Conservation (phyloP, 2,329 filamentous ascomycete genomes). For the Pseudogymnoascus sp. region DNA sequence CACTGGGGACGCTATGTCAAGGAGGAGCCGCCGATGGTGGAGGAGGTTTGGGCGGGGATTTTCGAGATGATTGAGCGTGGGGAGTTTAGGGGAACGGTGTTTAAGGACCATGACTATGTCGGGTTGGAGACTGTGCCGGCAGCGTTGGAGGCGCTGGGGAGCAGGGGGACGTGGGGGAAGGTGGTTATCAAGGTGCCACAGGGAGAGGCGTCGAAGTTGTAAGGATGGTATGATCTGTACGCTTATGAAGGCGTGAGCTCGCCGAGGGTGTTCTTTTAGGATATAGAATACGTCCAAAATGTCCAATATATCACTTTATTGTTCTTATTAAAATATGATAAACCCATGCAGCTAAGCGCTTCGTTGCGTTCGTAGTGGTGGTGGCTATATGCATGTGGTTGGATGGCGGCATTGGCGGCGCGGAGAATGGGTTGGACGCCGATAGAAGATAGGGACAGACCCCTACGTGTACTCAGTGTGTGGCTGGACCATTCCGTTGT, state of each 20-base stretch:
- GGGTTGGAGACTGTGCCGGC: conserved; percentile 72
- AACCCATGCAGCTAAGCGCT: background rate
- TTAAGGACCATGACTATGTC: conserved; percentile 70
- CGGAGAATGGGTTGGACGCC: background rate
- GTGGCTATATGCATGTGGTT: background rate
- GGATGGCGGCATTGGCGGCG: background rate
- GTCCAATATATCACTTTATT: background rate
- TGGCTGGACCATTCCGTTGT: background rate
- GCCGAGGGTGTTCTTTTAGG: background rate
- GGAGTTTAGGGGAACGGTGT: conserved; percentile 75
- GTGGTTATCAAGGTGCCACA: conserved; percentile 82
- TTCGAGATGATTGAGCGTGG: conserved; percentile 67
- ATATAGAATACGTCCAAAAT: background rate
- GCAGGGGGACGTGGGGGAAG: conserved; percentile 87
- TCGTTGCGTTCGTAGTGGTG: background rate
- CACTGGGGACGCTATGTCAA: conserved; percentile 83
- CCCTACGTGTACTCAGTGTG: background rate
- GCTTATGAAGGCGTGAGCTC: background rate
- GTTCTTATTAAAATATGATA: background rate
- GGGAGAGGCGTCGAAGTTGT: conserved; percentile 50
- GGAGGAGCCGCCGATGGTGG: conserved; percentile 62
- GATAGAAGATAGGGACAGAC: background rate
- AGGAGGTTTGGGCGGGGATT: conserved; percentile 72
- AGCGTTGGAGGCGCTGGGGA: conserved; percentile 69
- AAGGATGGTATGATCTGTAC: conserved; percentile 8